A percentile compares a stretch with the other conserved stretches of the same genome.
phyloP scores from a whole-genome alignment of 768 basidiomycete genomes.

The Mycena metata region DNA sequence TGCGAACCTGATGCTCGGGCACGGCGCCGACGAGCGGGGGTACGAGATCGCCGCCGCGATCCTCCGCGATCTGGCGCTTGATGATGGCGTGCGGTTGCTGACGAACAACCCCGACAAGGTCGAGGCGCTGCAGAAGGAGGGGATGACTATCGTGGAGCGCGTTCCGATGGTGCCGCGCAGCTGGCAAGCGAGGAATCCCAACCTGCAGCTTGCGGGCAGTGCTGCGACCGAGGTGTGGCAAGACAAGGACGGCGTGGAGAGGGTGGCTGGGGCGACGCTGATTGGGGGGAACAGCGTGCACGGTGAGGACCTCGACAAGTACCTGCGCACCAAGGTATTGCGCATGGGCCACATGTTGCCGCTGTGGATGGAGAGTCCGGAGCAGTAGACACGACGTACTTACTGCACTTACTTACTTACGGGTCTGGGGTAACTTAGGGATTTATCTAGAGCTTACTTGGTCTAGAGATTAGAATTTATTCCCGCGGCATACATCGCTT shows the following conservation, averaged over 20 bases:
- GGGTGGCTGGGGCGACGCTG: constrained; percentile 77
- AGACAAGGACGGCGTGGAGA: constrained; percentile 52
- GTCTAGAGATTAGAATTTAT: not conserved
- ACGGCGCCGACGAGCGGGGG: constrained; percentile 92
- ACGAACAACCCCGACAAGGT: constrained; percentile 99
- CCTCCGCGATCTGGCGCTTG: constrained; percentile 87
- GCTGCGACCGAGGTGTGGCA: constrained; percentile 33
- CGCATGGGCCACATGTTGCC: constrained; percentile 97
- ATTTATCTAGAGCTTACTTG: too few relatives aligned
- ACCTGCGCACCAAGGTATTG: constrained; percentile 95
- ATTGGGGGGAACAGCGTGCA: constrained; percentile 83
- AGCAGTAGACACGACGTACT: not conserved
- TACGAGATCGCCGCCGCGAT: constrained; percentile 95
- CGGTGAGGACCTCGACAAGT: constrained; percentile 93
- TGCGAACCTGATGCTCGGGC: constrained; percentile 95
- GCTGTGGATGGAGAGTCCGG: constrained; percentile 46
- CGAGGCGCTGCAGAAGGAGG: constrained; percentile 86
- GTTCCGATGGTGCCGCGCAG: constrained; percentile 95
- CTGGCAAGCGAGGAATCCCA: constrained; percentile 71
- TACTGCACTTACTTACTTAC: not conserved
- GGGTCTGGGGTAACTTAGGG: not conserved
- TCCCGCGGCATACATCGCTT: too few relatives aligned
- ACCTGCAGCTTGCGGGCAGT: constrained; percentile 41
- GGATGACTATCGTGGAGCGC: constrained; percentile 83
- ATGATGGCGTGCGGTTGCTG: constrained; percentile 79